phyloP scores from a whole-genome alignment of 768 basidiomycete species.

The Suillus bovinus region DNA sequence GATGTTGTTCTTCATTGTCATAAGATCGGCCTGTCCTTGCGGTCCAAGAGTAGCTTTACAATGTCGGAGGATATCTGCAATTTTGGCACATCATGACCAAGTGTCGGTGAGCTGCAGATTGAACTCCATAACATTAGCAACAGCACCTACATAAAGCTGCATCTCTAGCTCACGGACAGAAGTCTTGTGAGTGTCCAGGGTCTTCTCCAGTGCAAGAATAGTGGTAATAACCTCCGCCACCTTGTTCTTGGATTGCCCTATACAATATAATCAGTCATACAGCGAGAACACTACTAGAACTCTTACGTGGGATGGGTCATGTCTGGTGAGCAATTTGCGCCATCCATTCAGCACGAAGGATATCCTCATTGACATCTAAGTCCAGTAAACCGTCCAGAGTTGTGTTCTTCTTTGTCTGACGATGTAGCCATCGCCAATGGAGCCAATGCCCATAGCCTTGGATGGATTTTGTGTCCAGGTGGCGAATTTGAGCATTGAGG shows the following conservation, averaged over 20 bases:
- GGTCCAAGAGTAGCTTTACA: neutral
- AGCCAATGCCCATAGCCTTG: constrained; percentile 12
- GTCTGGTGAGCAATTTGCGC: constrained; percentile 9
- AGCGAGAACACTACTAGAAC: too few relatives aligned
- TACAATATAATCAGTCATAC: too few relatives aligned
- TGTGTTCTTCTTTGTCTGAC: neutral
- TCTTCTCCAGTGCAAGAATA: too few relatives aligned
- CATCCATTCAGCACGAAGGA: neutral
- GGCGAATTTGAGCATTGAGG: constrained; percentile 10
- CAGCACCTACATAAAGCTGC: neutral
- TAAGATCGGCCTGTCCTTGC: neutral
- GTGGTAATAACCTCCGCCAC: too few relatives aligned
- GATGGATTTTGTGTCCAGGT: neutral
- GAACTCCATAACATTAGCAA: constrained; percentile 2
- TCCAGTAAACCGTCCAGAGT: neutral
- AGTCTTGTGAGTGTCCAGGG: too few relatives aligned
- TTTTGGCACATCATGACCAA: neutral
- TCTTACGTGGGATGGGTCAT: neutral
- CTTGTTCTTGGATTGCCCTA: too few relatives aligned
- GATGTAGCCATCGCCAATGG: neutral
- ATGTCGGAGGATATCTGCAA: neutral
- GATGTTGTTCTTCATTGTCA: neutral
- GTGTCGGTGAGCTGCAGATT: constrained; percentile 6
- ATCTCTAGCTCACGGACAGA: constrained; percentile 4
- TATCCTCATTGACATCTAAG: neutral